Percentiles rank a stretch among this genome's conserved stretches.
Conservation (phyloP, 2,329 filamentous ascomycete genomes). For the Sclerotinia borealis region DNA sequence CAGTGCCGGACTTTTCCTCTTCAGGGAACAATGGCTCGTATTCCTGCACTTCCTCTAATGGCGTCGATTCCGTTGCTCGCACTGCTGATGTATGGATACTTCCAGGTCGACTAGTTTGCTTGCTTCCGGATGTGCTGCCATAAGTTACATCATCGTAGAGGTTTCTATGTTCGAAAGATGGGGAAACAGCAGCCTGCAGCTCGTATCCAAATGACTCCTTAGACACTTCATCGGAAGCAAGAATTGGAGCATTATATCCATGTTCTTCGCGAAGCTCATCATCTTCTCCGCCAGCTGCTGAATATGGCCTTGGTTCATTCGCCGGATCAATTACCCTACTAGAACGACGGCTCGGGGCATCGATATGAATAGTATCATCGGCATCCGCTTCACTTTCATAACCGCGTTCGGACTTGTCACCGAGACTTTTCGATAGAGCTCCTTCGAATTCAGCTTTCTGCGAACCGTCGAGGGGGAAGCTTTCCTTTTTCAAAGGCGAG, state of each 20-base stretch:
- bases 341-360: constrained; percentile 51
- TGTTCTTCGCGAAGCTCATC: constrained; percentile 51
- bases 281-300: constrained; percentile 37
- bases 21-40: constrained; percentile 94
- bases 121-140: constrained; percentile 39
- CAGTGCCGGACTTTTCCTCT: constrained; percentile 48
- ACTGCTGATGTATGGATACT: constrained; percentile 52
- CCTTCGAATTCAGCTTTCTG: constrained; percentile 26
- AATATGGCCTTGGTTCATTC: constrained; percentile 43
- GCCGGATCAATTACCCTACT: constrained; percentile 37
- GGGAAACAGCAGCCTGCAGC: constrained; percentile 77
- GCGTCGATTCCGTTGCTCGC: constrained; percentile 50
- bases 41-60: constrained; percentile 81
- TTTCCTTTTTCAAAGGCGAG: constrained; percentile 39
- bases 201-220: constrained; percentile 64
- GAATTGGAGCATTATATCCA: constrained; percentile 68
- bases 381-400: constrained; percentile 45
- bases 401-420: constrained; percentile 33
- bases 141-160: constrained; percentile 51
- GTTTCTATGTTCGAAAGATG: constrained; percentile 56
- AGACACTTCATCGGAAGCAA: constrained; percentile 80
- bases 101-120: constrained; percentile 54
- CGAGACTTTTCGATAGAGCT: constrained; percentile 35
- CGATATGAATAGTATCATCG: constrained; percentile 68
- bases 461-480: constrained; percentile 34